These are phyloP conservation scores for Acrasis kona DNA, from an alignment of 78 protist species.

Conservation along the genomic window DNA sequence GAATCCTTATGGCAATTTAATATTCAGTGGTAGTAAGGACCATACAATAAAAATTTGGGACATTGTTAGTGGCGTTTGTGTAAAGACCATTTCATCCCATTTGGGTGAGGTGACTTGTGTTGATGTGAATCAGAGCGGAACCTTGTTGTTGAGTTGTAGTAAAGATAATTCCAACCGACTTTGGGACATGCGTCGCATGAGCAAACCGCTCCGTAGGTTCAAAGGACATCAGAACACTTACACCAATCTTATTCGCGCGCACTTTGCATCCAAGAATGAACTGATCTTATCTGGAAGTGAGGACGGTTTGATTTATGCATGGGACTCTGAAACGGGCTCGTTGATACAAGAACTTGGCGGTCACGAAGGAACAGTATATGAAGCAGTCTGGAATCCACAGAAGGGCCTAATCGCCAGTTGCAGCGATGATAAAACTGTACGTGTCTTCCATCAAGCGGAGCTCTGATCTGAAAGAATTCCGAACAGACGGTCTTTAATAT, in stretches of 20 bases:
- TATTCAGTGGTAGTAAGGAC: constrained; percentile 72
- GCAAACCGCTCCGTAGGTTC: constrained; percentile 37
- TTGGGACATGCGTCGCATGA: constrained; percentile 65
- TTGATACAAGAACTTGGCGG: not conserved
- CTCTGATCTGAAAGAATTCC: too few species aligned
- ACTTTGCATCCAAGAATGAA: constrained; percentile 48
- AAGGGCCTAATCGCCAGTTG: not conserved
- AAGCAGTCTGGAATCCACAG: not conserved
- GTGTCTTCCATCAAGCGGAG: too few species aligned
- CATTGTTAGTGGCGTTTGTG: constrained; percentile 59
- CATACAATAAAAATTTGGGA: constrained; percentile 81
- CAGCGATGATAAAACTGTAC: not conserved
- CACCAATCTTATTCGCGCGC: constrained; percentile 49
- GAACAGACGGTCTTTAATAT: too few species aligned
- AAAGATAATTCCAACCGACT: constrained; percentile 74
- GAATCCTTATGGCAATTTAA: constrained; percentile 56
- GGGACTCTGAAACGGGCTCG: not conserved
- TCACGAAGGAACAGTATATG: not conserved
- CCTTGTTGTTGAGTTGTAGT: constrained; percentile 38
- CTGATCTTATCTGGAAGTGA: constrained; percentile 68
- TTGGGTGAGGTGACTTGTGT: constrained; percentile 77
- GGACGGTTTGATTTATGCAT: constrained; percentile 12
- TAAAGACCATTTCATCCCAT: constrained; percentile 51
- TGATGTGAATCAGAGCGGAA: constrained; percentile 39
- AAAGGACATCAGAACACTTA: constrained; percentile 78